A percentile compares a stretch with the other conserved stretches of the same genome.
These are phyloP conservation scores for Nicotiana knightiana DNA, from an alignment of 257 asterid genomes.

Conservation along the genomic window DNA sequence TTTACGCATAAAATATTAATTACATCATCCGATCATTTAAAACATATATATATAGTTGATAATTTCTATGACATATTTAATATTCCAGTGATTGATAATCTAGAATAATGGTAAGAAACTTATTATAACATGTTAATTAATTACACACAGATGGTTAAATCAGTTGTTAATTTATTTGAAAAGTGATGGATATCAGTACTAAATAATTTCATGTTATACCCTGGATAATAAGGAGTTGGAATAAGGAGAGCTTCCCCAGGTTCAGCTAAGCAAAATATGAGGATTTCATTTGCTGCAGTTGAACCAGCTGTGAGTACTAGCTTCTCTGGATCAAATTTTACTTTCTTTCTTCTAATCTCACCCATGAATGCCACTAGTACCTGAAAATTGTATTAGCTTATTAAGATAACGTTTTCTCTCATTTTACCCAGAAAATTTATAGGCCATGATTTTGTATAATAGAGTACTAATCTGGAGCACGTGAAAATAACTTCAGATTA, in stretches of 20 bases:
- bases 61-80: background rate
- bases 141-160: background rate
- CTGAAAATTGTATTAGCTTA: slow-evolving; percentile 14
- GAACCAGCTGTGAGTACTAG: slow-evolving; percentile 40
- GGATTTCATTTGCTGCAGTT: slow-evolving; percentile 38
- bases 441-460: background rate
- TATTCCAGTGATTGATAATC: background rate
- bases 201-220: slow-evolving; percentile 16
- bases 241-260: slow-evolving; percentile 42
- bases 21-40: no score
- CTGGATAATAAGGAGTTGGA: slow-evolving; percentile 42
- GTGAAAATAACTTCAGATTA: background rate
- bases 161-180: background rate
- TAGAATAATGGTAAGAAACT: background rate
- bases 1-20: background rate
- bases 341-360: slow-evolving; percentile 28
- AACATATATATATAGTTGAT: no score
- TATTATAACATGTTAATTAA: background rate
- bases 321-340: slow-evolving; percentile 28
- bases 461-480: background rate
- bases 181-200: background rate
- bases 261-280: slow-evolving; percentile 37
- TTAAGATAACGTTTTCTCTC: background rate
- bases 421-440: background rate
- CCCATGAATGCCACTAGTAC: slow-evolving; percentile 29